Evolutionary conservation across 2,329 filamentous ascomycete species (phyloP).

Genomic region (Calonectria hawksworthii): DNA sequence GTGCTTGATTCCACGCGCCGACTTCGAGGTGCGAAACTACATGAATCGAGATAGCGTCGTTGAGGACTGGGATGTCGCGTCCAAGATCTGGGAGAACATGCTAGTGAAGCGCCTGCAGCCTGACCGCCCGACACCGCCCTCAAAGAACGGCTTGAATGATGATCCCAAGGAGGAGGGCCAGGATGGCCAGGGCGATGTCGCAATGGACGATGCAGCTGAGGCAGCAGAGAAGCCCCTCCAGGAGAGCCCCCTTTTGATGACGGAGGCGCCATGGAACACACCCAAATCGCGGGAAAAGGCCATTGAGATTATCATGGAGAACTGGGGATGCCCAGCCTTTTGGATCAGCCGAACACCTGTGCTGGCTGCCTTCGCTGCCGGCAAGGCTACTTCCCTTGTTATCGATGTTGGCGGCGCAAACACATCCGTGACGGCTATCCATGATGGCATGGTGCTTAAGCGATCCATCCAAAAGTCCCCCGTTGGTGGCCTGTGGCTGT

Average conservation of each 20-base stretch:
- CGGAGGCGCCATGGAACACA: conserved; percentile 93
- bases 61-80: conserved; percentile 95
- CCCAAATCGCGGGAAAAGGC: conserved; percentile 91
- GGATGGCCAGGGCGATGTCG: conserved; percentile 73
- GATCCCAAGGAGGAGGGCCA: conserved; percentile 68
- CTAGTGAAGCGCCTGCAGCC: conserved; percentile 91
- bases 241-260: conserved; percentile 93
- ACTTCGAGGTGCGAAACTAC: conserved; percentile 90
- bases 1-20: conserved; percentile 81
- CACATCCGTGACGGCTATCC: conserved; percentile 89
- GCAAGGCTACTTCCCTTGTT: conserved; percentile 93
- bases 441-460: conserved; percentile 95
- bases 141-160: conserved; percentile 85
- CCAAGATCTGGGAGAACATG: conserved; percentile 92
- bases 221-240: conserved; percentile 82
- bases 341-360: conserved; percentile 93
- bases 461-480: conserved; percentile 89
- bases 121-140: conserved; percentile 76
- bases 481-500: conserved; percentile 91
- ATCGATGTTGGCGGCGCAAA: conserved; percentile 92
- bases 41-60: conserved; percentile 91
- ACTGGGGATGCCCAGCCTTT: conserved; percentile 94
- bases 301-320: conserved; percentile 97
- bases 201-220: conserved; percentile 66
- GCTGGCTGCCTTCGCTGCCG: conserved; percentile 90